A percentile compares a stretch with the other conserved stretches of the same genome.
phyloP scores from a whole-genome alignment of 2,329 filamentous ascomycete genomes.

The Sclerotinia sclerotiorum region DNA sequence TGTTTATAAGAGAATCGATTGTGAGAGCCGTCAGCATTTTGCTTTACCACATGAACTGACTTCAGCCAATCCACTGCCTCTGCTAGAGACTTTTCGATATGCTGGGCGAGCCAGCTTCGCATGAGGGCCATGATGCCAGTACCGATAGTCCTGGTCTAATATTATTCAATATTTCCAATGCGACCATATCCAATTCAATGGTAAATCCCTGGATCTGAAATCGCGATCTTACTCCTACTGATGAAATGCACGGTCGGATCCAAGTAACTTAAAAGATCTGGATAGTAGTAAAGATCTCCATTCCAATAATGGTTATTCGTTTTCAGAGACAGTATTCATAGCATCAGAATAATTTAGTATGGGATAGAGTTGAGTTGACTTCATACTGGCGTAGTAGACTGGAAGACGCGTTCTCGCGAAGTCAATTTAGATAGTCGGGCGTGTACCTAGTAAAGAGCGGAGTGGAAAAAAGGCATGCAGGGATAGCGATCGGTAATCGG shows the following conservation, averaged over 20 bases:
- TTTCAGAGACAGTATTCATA: not conserved
- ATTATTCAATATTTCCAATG: not conserved
- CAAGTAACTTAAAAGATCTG: not conserved
- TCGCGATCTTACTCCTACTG: not conserved
- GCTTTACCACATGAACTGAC: not conserved
- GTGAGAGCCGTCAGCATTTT: not conserved
- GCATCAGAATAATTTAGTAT: not conserved
- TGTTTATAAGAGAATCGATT: slow-evolving; percentile 15
- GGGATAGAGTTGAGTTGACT: not conserved
- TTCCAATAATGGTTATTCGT: not conserved
- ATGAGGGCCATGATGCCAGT: slow-evolving; percentile 7
- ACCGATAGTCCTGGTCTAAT: no score
- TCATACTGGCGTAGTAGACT: not conserved
- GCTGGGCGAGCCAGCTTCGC: slow-evolving; percentile 13
- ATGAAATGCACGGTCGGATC: not conserved
- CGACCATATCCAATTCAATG: not conserved
- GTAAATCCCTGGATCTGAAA: not conserved
- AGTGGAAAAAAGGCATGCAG: not conserved
- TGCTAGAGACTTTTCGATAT: slow-evolving; percentile 9
- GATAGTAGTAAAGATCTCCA: not conserved
- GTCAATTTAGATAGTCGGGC: not conserved
- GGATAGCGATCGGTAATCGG: not conserved
- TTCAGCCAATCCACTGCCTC: slow-evolving; percentile 14
- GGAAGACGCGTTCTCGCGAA: slow-evolving; percentile 14
- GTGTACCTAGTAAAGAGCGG: not conserved